Evolutionary conservation across 2,329 filamentous ascomycete species (phyloP).

Genomic region (Neocatenulostroma microsporum): DNA sequence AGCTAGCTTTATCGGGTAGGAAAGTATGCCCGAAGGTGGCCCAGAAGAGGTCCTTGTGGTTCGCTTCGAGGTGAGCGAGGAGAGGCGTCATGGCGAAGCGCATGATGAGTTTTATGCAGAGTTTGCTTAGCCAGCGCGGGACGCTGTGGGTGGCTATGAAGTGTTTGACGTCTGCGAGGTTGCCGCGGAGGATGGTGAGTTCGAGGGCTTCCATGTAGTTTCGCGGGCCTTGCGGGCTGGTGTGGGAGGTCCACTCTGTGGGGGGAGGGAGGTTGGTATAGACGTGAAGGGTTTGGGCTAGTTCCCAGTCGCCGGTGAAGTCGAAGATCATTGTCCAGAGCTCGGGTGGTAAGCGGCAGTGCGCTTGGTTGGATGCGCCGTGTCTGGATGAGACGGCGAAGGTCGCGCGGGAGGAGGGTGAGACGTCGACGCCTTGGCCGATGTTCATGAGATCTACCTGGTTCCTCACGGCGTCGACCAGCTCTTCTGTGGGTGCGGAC

Average conservation of each 20-base stretch:
- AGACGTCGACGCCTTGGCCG: constrained; percentile 58
- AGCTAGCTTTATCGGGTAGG: constrained; percentile 79
- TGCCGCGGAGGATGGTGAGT: constrained; percentile 70
- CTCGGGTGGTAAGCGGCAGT: constrained; percentile 62
- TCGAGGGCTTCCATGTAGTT: constrained; percentile 73
- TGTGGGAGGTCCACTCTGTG: constrained; percentile 60
- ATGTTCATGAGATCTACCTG: constrained; percentile 68
- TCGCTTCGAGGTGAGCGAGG: constrained; percentile 61
- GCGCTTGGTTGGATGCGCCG: constrained; percentile 14
- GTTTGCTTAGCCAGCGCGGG: constrained; percentile 65
- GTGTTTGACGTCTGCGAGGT: constrained; percentile 62
- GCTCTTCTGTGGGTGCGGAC: constrained; percentile 55
- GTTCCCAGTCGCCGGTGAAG: constrained; percentile 80
- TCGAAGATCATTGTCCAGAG: constrained; percentile 86
- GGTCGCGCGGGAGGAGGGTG: constrained; percentile 25
- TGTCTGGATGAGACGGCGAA: constrained; percentile 26
- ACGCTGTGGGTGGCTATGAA: constrained; percentile 61
- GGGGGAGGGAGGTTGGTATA: constrained; percentile 71
- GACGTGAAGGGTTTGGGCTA: constrained; percentile 71
- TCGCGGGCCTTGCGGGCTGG: constrained; percentile 57
- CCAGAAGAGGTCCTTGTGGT: constrained; percentile 70
- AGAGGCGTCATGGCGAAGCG: constrained; percentile 79
- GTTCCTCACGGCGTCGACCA: constrained; percentile 68
- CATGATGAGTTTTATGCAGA: constrained; percentile 82
- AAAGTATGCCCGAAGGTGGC: constrained; percentile 74